phyloP scores from a whole-genome alignment of 75 land plant genomes.

The Ceratopteris richardii region DNA sequence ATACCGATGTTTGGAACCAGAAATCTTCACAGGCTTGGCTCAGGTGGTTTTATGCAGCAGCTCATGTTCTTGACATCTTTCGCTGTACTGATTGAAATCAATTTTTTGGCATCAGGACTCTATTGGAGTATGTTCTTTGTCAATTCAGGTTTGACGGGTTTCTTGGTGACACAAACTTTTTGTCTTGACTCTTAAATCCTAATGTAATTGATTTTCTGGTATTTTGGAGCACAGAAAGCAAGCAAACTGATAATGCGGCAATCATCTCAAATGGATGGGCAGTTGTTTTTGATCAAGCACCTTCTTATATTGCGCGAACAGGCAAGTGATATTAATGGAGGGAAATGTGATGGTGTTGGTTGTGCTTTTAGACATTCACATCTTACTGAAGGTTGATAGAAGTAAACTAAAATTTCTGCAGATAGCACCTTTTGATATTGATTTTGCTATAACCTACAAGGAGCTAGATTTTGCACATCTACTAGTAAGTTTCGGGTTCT shows the following conservation, averaged over 20 bases:
- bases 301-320: constrained; percentile 87
- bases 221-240: constrained; percentile 41
- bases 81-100: background rate
- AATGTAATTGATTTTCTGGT: no score
- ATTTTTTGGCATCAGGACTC: constrained; percentile 51
- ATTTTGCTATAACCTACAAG: constrained; percentile 96
- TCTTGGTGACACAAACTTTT: no score
- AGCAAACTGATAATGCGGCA: constrained; percentile 73
- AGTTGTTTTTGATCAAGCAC: constrained; percentile 93
- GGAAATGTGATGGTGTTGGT: no score
- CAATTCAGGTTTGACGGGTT: constrained; percentile 80
- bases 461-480: constrained; percentile 98
- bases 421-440: constrained; percentile 98
- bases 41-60: constrained; percentile 41
- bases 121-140: constrained; percentile 70
- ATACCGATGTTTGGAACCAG: constrained; percentile 79
- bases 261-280: constrained; percentile 87
- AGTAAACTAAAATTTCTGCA: constrained; percentile 23
- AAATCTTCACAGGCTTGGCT: constrained; percentile 91
- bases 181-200: no score
- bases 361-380: no score
- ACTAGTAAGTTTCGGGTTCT: constrained; percentile 40
- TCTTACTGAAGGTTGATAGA: no score
- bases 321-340: no score
- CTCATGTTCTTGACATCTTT: background rate